Evolutionary conservation across 176 grass and related monocot genomes (phyloP), one percentile per base, ranked within the genome.

Genomic region (Thalia dealbata): DNA sequence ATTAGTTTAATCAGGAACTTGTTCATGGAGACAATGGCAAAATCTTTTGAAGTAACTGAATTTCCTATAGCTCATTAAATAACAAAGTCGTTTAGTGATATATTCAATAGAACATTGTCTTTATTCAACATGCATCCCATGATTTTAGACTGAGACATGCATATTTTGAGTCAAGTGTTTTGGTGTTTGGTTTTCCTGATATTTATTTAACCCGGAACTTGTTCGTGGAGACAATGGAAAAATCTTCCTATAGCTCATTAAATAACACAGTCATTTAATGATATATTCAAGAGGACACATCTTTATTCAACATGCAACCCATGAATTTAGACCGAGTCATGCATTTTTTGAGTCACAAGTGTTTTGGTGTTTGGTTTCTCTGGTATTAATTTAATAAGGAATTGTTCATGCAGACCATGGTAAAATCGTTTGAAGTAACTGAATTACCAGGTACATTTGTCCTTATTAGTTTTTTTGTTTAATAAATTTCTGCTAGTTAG

Each of bases 341-440:
- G 18, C 64, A 43, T 41, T 67, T 67, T 42, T n/a, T n/a, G 25
- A 1, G 18, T 68, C 19, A 44, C 44, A 16, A 68, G 18, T 44
- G 8, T 45, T 68, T 42, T 67, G 30, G 44, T 46, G 6, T 29
- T 72, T 72, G 19, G 10, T 21, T 60, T 7, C 30, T 12, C 62
- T 23, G 62, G 67, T 82, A 52, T 7, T 77, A 71, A 80, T 14
- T 70, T 62, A 71, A 77, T 69, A 21, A 64, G 70, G 12, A 68
- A 62, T 72, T 3, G 71, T 82, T 60, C 80, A 61, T 87, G 28
- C 85, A 99, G 95, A 84, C 90, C 42, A 99, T 99, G 95, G 95
- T 88, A 69, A 99, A 99, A 80, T 99, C 95, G 69, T 99, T 99
- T 72, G 95, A 99, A 78, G 87, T 86, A 52, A 86, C 95, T 21